A percentile compares a stretch with the other conserved stretches of the same genome.
Conservation (phyloP, 495 filamentous ascomycete species). For the Letharia lupina region DNA sequence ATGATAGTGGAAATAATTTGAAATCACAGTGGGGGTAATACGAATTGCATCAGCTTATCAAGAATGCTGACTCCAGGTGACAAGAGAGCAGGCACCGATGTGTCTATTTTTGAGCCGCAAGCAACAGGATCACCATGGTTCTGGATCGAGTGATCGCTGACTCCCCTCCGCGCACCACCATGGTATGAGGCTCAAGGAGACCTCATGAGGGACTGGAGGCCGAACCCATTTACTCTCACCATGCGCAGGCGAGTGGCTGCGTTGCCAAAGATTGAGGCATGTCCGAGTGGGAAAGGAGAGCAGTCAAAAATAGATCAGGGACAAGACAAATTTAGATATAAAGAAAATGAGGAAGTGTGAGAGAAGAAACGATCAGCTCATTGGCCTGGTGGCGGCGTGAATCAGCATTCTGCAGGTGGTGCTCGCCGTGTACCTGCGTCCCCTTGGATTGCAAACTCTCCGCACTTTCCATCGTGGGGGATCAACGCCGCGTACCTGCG, state of each 20-base stretch:
- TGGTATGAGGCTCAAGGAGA: conserved; percentile 56
- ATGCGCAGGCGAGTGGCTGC: conserved; percentile 46
- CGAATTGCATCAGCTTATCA: neutral
- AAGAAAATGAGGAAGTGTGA: neutral
- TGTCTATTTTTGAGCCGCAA: neutral
- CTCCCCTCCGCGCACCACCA: conserved; percentile 28
- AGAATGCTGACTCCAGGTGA: neutral
- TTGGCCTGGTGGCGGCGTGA: neutral
- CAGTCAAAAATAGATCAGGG: neutral
- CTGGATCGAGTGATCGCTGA: neutral
- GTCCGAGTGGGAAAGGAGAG: neutral
- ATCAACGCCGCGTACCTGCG: neutral
- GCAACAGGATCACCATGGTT: neutral
- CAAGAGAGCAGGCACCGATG: neutral
- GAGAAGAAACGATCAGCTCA: neutral
- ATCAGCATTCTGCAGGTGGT: neutral
- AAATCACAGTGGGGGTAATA: neutral
- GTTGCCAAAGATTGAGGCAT: neutral
- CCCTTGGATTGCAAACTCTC: neutral
- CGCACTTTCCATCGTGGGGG: neutral
- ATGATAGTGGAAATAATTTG: neutral
- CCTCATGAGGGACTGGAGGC: conserved; percentile 51
- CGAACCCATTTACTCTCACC: conserved; percentile 68
- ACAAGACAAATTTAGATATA: neutral
- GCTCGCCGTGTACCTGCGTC: neutral